Base-by-base conservation (phyloP, 1,284 basidiomycete species). In the Coniophora puteana region DNA sequence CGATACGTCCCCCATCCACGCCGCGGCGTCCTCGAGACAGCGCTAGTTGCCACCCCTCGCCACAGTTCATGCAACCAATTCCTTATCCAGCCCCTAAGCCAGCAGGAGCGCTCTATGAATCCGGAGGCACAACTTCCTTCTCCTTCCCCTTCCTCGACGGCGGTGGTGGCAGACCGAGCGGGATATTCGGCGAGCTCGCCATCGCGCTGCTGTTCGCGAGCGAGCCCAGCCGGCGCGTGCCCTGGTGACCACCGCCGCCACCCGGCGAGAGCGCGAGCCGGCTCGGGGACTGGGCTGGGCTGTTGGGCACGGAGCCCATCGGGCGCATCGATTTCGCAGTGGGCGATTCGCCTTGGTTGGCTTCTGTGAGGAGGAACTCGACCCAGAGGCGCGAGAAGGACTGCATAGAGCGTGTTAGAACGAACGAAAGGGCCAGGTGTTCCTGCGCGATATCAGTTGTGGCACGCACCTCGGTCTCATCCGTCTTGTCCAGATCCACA, bases 331-430 rank as follows among this genome's bases (percentile, higher is more conserved):
- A 52, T 24, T 66, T 58, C n/a, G 54, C n/a, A n/a, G n/a, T 55
- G 1, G 61, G 54, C 20, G 61, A 56, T 40, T 76, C 70, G 23
- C 82, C 83, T 13, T 82, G 64, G 4, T 78, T 76, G 0, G 91
- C 83, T 68, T 95, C 91, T 29, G 92, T 93, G 50, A 96, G 80
- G 3, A 97, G 75, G 58, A 94, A 97, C 63, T 97, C 93, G 38
- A 97, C 93, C 82, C 92, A 97, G 11, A 95, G 76, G 40, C 91
- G 87, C 31, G 89, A 93, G 68, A 96, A 96, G 0, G 90, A 93
- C 90, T 95, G 51, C n/a, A 22, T 5, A 10, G 26, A 10, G 14
- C 14, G 14, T 27, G 26, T 27, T 27, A 10, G 26, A 10, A 10
- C 10, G 14, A 10, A 27, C 26, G 26, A n/a, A n/a, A n/a, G n/a